A percentile compares a stretch with the other conserved stretches of the same genome.
phyloP scores from a whole-genome alignment of 164 flowering plant genomes.

The Kingdonia uniflora region DNA sequence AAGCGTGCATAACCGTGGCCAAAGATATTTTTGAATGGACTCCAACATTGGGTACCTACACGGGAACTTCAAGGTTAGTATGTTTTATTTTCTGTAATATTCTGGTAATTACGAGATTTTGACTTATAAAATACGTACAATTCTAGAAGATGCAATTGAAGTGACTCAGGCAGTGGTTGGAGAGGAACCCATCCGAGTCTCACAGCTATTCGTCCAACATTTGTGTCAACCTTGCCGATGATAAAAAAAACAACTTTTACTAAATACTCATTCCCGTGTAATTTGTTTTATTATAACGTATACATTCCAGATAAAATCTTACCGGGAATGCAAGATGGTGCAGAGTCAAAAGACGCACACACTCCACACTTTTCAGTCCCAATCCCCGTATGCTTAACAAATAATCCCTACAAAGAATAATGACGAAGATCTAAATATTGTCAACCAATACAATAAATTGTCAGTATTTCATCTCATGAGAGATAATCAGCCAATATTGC shows the following conservation, averaged over 20 bases:
- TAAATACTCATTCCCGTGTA: background rate
- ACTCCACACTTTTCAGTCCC: slow-evolving; percentile 95
- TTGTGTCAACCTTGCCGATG: slow-evolving; percentile 63
- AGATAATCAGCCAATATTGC: no score
- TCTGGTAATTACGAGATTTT: no score
- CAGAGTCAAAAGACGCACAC: slow-evolving; percentile 88
- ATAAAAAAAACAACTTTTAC: background rate
- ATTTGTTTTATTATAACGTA: background rate
- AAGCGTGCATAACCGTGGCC: slow-evolving; percentile 71
- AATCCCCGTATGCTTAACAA: slow-evolving; percentile 78
- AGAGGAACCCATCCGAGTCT: slow-evolving; percentile 95
- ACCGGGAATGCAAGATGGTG: slow-evolving; percentile 98
- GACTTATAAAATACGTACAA: slow-evolving; percentile 28
- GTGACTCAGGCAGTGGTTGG: slow-evolving; percentile 62
- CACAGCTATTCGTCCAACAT: slow-evolving; percentile 81
- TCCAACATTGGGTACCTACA: slow-evolving; percentile 68
- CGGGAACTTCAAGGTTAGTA: slow-evolving; percentile 25
- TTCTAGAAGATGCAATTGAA: slow-evolving; percentile 68
- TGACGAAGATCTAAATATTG: no score
- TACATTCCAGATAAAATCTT: slow-evolving; percentile 21
- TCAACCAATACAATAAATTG: no score
- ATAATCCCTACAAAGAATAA: slow-evolving; percentile 48
- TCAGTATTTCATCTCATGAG: no score
- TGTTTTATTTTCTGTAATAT: no score
- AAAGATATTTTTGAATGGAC: slow-evolving; percentile 65